Percentiles rank a stretch among this genome's conserved stretches.
These are phyloP conservation scores for Yamadazyma trypodendri DNA, from an alignment of 1,139 yeast species.

Conservation along the genomic window DNA sequence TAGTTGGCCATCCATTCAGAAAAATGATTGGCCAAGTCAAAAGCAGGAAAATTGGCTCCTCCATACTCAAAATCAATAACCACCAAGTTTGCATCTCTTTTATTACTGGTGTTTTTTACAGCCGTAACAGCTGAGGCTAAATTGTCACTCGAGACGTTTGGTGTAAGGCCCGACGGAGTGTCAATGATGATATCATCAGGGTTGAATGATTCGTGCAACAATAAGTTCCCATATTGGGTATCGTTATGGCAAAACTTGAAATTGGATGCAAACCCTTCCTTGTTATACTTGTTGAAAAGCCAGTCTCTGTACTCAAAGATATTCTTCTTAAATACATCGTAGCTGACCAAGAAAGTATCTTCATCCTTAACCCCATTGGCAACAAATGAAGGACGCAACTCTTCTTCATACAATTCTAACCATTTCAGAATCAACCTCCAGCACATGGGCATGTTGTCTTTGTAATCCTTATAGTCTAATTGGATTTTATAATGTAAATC, in stretches of 20 bases:
- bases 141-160: slow-evolving; percentile 7
- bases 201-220: slow-evolving; percentile 46
- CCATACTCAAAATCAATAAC: slow-evolving; percentile 97
- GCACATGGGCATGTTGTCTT: slow-evolving; percentile 54
- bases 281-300: slow-evolving; percentile 56
- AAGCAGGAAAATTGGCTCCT: slow-evolving; percentile 90
- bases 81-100: slow-evolving; percentile 69
- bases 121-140: slow-evolving; percentile 8
- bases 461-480: slow-evolving; percentile 52
- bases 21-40: slow-evolving; percentile 84
- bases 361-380: slow-evolving; percentile 29
- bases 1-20: slow-evolving; percentile 98
- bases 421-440: slow-evolving; percentile 77
- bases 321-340: slow-evolving; percentile 47
- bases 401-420: slow-evolving; percentile 55
- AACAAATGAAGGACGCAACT: slow-evolving; percentile 27
- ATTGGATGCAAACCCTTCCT: slow-evolving; percentile 40
- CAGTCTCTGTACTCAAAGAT: slow-evolving; percentile 57
- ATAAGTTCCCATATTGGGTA: slow-evolving; percentile 91
- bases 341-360: slow-evolving; percentile 48
- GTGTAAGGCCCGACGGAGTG: slow-evolving; percentile 23
- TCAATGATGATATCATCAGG: slow-evolving; percentile 36
- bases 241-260: slow-evolving; percentile 90
- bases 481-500: slow-evolving; percentile 83
- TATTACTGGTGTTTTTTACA: slow-evolving; percentile 31